Evolutionary conservation across 805 yeast genomes (phyloP).

Genomic region (Zygoascus ofunaensis): DNA sequence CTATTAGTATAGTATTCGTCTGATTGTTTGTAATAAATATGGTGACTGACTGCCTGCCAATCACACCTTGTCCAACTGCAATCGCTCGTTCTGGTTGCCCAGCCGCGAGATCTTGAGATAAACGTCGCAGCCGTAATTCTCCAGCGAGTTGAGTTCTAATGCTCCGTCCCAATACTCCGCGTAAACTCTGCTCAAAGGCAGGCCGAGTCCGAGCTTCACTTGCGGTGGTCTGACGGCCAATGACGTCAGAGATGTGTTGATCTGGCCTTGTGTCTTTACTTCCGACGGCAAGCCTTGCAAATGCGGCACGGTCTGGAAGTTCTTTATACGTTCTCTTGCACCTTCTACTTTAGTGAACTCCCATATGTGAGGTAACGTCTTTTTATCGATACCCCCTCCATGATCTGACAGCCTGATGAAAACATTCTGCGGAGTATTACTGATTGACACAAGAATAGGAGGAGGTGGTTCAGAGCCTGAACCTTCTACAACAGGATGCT

Average conservation of each 20-base stretch:
- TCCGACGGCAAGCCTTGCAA: constrained; percentile 26
- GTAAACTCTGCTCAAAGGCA: constrained; percentile 87
- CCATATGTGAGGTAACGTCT: constrained; percentile 62
- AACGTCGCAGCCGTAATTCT: constrained; percentile 90
- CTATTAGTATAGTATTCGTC: too few relatives aligned
- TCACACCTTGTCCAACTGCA: constrained; percentile 65
- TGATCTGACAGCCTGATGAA: constrained; percentile 75
- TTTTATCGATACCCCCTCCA: constrained; percentile 76
- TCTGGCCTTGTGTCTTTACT: constrained; percentile 8
- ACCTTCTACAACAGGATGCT: constrained; percentile 13
- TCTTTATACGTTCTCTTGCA: constrained; percentile 21
- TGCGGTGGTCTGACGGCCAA: constrained; percentile 67
- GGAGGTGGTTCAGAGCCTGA: constrained; percentile 7
- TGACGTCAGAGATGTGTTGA: constrained; percentile 46
- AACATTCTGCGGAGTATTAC: constrained; percentile 56
- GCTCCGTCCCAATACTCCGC: constrained; percentile 97
- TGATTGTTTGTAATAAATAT: too few relatives aligned
- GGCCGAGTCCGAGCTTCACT: constrained; percentile 72
- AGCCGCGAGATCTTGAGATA: constrained; percentile 69
- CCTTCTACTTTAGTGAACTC: constrained; percentile 53
- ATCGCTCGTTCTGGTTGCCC: constrained; percentile 54
- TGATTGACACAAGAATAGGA: constrained; percentile 69
- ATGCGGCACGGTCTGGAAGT: constrained; percentile 24
- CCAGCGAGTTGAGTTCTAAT: constrained; percentile 68
- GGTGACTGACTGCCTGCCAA: neutral